These are phyloP conservation scores for Lentinula lateritia DNA, from an alignment of 768 basidiomycete species.

Conservation along the genomic window DNA sequence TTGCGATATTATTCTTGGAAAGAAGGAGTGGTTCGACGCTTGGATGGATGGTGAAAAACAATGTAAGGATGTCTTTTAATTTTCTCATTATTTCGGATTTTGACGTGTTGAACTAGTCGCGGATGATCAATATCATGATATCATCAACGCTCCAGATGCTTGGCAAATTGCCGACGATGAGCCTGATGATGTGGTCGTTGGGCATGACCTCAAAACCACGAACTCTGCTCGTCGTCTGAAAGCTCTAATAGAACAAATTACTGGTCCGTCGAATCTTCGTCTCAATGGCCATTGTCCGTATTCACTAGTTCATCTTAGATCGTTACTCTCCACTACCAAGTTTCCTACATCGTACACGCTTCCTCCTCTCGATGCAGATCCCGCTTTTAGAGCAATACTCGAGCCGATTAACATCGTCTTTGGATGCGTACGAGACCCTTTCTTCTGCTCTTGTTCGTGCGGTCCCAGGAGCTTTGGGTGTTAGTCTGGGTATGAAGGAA, in stretches of 20 bases:
- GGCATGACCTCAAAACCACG: conserved; percentile 54
- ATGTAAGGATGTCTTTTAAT: conserved; percentile 49
- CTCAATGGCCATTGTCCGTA: too few species aligned
- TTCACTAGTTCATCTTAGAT: conserved; percentile 38
- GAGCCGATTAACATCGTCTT: conserved; percentile 69
- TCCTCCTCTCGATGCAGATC: conserved; percentile 80
- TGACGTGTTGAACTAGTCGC: conserved; percentile 49
- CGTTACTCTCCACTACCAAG: conserved; percentile 87
- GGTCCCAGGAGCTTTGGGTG: conserved; percentile 85
- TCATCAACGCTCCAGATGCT: conserved; percentile 76
- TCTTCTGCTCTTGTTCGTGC: conserved; percentile 84
- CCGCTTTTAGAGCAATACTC: conserved; percentile 79
- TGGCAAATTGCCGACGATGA: conserved; percentile 79
- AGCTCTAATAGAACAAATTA: conserved; percentile 86
- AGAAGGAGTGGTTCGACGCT: conserved; percentile 82
- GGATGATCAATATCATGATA: conserved; percentile 80
- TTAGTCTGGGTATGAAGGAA: conserved; percentile 44
- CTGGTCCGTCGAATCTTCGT: conserved; percentile 44
- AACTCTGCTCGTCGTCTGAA: conserved; percentile 80
- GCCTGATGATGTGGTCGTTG: conserved; percentile 28
- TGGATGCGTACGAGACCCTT: conserved; percentile 92
- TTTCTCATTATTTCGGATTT: conserved; percentile 10
- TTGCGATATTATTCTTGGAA: conserved; percentile 75
- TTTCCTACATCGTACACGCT: conserved; percentile 71
- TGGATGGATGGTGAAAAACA: conserved; percentile 89